These are phyloP conservation scores for Boeremia exigua DNA, from an alignment of 2,329 filamentous ascomycete species.

Conservation along the genomic window DNA sequence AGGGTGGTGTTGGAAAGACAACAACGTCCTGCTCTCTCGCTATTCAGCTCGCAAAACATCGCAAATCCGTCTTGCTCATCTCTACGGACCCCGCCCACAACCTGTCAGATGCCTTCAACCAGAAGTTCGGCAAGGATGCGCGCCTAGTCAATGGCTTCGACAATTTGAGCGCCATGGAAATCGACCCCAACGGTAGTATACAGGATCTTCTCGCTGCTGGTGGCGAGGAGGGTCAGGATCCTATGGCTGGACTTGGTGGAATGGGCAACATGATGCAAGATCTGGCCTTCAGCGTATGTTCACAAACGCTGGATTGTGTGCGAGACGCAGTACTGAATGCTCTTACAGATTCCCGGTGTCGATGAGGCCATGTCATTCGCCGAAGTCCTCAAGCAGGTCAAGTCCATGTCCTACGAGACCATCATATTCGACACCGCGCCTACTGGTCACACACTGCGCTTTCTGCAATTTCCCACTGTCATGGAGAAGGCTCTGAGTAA, in stretches of 20 bases:
- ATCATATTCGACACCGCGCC: constrained; percentile 99
- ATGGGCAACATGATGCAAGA: constrained; percentile 99
- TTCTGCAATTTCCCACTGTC: constrained; percentile 96
- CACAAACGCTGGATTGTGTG: background rate
- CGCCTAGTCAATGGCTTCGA: constrained; percentile 88
- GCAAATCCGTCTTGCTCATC: constrained; percentile 95
- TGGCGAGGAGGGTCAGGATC: constrained; percentile 73
- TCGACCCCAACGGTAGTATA: constrained; percentile 97
- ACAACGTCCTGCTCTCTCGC: constrained; percentile 99
- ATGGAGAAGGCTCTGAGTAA: constrained; percentile 99
- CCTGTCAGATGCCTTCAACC: constrained; percentile 94
- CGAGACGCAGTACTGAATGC: constrained; percentile 1
- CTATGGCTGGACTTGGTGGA: constrained; percentile 68
- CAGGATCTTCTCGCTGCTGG: constrained; percentile 87
- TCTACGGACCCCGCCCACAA: constrained; percentile 99
- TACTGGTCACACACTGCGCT: constrained; percentile 96
- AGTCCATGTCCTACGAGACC: constrained; percentile 96
- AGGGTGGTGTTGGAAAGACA: constrained; percentile 98
- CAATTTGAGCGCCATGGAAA: constrained; percentile 98
- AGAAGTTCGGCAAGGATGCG: constrained; percentile 99
- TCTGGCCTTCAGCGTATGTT: constrained; percentile 85
- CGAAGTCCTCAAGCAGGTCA: constrained; percentile 98
- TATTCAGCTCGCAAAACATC: constrained; percentile 93
- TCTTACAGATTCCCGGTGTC: constrained; percentile 85
- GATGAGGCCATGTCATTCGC: constrained; percentile 99